A percentile compares a stretch with the other conserved stretches of the same genome.
phyloP scores from a whole-genome alignment of 257 asterid genomes.

The Solanum pinnatisectum region DNA sequence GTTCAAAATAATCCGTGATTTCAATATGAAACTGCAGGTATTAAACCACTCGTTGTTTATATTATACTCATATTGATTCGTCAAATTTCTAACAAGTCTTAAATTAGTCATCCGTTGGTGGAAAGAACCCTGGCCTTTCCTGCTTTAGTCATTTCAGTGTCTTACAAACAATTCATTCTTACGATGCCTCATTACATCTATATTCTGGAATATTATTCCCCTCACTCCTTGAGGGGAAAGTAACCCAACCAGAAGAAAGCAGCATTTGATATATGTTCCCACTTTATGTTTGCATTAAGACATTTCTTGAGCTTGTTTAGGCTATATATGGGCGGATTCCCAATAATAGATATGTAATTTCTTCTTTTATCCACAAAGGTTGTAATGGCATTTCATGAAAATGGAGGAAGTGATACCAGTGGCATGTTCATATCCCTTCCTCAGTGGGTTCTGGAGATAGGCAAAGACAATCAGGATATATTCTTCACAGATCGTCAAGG shows the following conservation, averaged over 20 bases:
- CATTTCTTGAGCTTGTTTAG: not conserved
- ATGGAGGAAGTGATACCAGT: constrained; percentile 54
- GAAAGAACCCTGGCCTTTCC: not conserved
- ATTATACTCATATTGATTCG: not conserved
- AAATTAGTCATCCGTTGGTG: not conserved
- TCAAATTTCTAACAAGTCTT: not conserved
- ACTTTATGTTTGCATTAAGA: not conserved
- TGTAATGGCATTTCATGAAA: constrained; percentile 66
- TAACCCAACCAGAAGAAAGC: not conserved
- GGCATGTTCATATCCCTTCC: constrained; percentile 59
- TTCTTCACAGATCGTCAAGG: constrained; percentile 78
- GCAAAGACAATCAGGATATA: constrained; percentile 62
- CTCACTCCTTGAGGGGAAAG: not conserved
- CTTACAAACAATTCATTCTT: not conserved
- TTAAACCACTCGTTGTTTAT: not conserved
- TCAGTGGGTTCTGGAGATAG: constrained; percentile 74
- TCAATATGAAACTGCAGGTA: constrained; percentile 66
- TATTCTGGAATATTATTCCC: not conserved
- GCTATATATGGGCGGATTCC: not conserved
- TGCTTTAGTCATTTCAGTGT: not conserved
- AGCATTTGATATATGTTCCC: not conserved
- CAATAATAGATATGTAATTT: not conserved
- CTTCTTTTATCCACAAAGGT: constrained; percentile 30
- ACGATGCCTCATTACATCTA: not conserved
- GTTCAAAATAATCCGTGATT: constrained; percentile 48